These are phyloP conservation scores for Mycena galericulata DNA, from an alignment of 768 basidiomycete genomes.

Conservation along the genomic window DNA sequence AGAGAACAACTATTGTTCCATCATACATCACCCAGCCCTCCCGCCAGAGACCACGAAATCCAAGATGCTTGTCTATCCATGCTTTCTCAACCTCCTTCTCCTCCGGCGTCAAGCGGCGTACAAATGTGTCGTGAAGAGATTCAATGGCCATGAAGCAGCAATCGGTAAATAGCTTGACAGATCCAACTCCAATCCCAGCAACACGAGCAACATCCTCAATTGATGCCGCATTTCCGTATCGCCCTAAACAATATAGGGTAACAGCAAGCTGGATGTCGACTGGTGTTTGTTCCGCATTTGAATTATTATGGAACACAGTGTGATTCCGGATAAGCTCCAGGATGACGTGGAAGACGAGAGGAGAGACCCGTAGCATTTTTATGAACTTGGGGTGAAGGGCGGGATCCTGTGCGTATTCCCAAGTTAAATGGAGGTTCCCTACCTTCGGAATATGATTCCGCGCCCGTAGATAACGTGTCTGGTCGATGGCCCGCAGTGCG, in stretches of 20 bases:
- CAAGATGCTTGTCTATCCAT: slow-evolving; percentile 48
- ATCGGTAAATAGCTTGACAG: not conserved
- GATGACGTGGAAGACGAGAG: slow-evolving; percentile 27
- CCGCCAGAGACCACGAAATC: slow-evolving; percentile 45
- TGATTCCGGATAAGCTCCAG: slow-evolving; percentile 32
- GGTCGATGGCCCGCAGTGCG: not conserved
- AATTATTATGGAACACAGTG: slow-evolving; percentile 17
- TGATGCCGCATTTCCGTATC: not conserved
- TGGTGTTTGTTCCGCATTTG: slow-evolving; percentile 40
- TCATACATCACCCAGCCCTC: slow-evolving; percentile 52
- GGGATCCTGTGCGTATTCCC: slow-evolving; percentile 36
- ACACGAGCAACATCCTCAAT: not conserved
- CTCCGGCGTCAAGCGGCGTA: slow-evolving; percentile 39
- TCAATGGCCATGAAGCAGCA: not conserved
- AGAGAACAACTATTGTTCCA: slow-evolving; percentile 47
- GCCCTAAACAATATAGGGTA: not conserved
- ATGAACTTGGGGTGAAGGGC: slow-evolving; percentile 21
- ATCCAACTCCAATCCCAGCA: not conserved
- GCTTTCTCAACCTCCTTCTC: slow-evolving; percentile 49
- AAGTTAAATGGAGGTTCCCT: slow-evolving; percentile 38
- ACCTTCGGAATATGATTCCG: slow-evolving; percentile 28
- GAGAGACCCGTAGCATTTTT: slow-evolving; percentile 37
- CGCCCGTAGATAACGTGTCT: slow-evolving; percentile 22
- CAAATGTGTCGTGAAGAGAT: slow-evolving; percentile 43
- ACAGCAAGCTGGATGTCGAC: not conserved